Percentiles rank a stretch among this genome's conserved stretches.
Conservation (phyloP, 805 yeast genomes). For the Candida odintsovae region DNA sequence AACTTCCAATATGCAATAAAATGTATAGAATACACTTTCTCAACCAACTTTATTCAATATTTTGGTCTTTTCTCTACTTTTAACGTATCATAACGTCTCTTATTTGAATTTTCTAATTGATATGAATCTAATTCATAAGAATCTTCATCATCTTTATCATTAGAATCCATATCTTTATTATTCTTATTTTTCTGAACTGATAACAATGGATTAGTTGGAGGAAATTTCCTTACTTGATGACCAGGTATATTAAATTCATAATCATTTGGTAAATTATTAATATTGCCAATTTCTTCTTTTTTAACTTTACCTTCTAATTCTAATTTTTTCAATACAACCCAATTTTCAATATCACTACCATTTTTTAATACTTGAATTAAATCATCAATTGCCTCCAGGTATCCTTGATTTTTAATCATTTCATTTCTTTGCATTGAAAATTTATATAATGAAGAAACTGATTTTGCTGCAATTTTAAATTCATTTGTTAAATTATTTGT, state of each 20-base stretch:
- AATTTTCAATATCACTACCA: constrained; percentile 40
- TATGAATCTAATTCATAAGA: not conserved
- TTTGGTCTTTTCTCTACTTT: not conserved
- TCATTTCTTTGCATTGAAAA: constrained; percentile 45
- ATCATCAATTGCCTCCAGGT: constrained; percentile 57
- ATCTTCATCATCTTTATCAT: not conserved
- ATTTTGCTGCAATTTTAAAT: constrained; percentile 65
- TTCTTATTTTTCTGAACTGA: constrained; percentile 7
- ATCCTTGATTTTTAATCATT: constrained; percentile 48
- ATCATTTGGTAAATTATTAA: constrained; percentile 11
- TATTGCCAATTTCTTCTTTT: no score
- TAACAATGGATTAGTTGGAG: constrained; percentile 17
- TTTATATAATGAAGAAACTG: constrained; percentile 62
- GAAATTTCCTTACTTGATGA: constrained; percentile 13
- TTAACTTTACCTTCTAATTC: constrained; percentile 28
- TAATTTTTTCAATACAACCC: constrained; percentile 43
- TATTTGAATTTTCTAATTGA: not conserved
- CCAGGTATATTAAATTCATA: constrained; percentile 13
- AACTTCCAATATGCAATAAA: no score
- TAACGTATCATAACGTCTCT: not conserved
- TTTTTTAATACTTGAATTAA: constrained; percentile 36
- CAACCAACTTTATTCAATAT: not conserved
- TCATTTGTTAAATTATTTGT: constrained; percentile 52
- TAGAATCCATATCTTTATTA: no score
- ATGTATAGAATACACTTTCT: no score